Evolutionary conservation across 345 rosid genomes (phyloP), one percentile per base, ranked within the genome.

Genomic region (Citrus cavaleriei): DNA sequence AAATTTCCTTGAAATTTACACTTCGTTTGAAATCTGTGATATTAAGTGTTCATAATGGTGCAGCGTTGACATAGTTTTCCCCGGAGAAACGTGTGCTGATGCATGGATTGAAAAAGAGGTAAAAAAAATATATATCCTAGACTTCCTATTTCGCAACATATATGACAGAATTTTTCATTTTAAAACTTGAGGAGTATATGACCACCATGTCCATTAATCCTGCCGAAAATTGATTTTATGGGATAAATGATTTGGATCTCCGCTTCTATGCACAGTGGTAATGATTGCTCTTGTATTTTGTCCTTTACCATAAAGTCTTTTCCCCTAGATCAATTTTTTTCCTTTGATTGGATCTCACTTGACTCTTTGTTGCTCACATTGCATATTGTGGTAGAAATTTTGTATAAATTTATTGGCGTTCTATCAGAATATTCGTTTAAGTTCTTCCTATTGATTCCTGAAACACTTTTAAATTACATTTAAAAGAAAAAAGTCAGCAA

Each of bases 91-190:
- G 32, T 88, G 93, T 75, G 99, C 99, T 64, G 99, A 95, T 78
- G 80, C 96, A 65, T 95, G 98, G 99, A 95, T 93, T 77, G 99
- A 93, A 82, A 93, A 85, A 71, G 98, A 95, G 96, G 99, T 86
- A 81, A 73, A 38, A 38, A 37, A 35, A 25, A 25, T 25, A 25
- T 25, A 25, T 25, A 74, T 46, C 13, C 4, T 27, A 64, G 14
- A n/a, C 51, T 37, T 74, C 40, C 62, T 38, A 4, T 28, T 40
- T 74, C 59, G 27, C 34, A 19, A 18, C 2, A 3, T 40, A 42
- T 42, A 60, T 62, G 27, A 28, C 9, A 60, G 9, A 40, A 42
- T 16, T 40, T 57, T 61, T 16, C 8, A 25, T 27, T 40, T 61
- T 25, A 60, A 40, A 49, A 10, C 27, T 2, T 25, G 55, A 2